Evolutionary conservation across 305 asterid genomes (phyloP), one percentile per base, ranked within the genome.

Genomic region (Fraxinus xanthoxyloides): DNA sequence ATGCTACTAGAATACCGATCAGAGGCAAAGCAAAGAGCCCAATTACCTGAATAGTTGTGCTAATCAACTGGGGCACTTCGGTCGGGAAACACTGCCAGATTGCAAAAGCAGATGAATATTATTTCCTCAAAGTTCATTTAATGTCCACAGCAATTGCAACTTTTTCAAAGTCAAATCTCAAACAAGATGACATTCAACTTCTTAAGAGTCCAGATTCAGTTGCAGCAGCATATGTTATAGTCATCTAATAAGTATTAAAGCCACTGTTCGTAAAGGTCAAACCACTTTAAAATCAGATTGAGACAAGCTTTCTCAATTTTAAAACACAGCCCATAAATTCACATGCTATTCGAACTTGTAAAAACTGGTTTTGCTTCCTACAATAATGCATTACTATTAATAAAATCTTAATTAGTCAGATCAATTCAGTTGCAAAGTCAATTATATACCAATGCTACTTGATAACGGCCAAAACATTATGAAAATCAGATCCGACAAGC

Each of bases 41-140:
- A 80, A 23, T 78, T 85, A 94, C 99, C 97, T 92, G 95, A 84
- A 94, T 85, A 23, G 88, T 89, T 81, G 90, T 87, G 92, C 92
- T 91, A 87, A 94, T 92, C 83, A 96, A 85, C 76, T 84, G 98
- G 19, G 97, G 98, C 81, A 90, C 93, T 82, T 96, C 98, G 63
- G 89, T 87, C 38, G 98, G 99, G 86, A 91, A 94, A 90, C 97
- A 93, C 99, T 96, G 92, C 87, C 85, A 89, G 81, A 78, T 76
- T 54, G 80, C 72, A 82, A 36, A 85, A 85, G 82, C 61, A 81
- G 85, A 70, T 43, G 43, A 76, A 72, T 74, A 82, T 79, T 79
- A 85, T 51, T 75, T 63, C 74, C 76, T 36, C 74, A 36, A 79
- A 10, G 65, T 23, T 51, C 80, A 34, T 30, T 19, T 54, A 31